Base-by-base conservation (phyloP, 495 filamentous ascomycete species). In the Annulohypoxylon bovei region DNA sequence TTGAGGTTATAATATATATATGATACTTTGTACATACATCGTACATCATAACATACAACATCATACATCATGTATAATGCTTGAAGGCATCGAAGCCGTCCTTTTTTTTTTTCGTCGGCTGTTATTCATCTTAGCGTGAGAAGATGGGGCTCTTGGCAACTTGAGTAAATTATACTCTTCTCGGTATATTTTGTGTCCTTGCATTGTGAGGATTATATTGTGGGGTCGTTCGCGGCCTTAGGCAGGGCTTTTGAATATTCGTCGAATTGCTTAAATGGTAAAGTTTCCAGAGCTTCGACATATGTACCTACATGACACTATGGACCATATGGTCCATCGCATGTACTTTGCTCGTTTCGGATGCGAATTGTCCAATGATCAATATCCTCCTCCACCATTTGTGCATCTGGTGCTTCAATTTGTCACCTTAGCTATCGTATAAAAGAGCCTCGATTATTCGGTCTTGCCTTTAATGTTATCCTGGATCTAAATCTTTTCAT, bases 301-400 rank as follows among this genome's bases (percentile, higher is more conserved):
- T 56, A 57, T n/a, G n/a, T n/a, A n/a, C n/a, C n/a, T n/a, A 27
- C 32, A 50, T 27, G 23, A n/a, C 22, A 46, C 23, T 28, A 16
- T 52, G 47, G 42, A 14, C 16, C 25, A 23, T 61, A 16, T 52
- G 47, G 42, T 6, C 16, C 25, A 23, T 61, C 56, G 55, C 61
- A 61, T 50, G 46, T 54, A 59, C 37, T 30, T 47, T 42, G 27
- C 27, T 52, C 33, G 30, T 55, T 47, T 18, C 27, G 37, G 47
- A 27, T 32, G 49, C 20, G 49, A 61, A 67, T 67, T 67, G 65
- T 33, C 65, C 56, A 67, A 67, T 60, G 33, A 67, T 60, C 20
- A 52, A 61, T 47, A 54, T 27, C n/a, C 23, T 42, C 55, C 32
- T 40, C 30, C 33, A 50, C 62, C 44, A 50, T 32, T 23, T 55